phyloP scores from a whole-genome alignment of 2,329 filamentous ascomycete genomes.

The Coniella vitis region DNA sequence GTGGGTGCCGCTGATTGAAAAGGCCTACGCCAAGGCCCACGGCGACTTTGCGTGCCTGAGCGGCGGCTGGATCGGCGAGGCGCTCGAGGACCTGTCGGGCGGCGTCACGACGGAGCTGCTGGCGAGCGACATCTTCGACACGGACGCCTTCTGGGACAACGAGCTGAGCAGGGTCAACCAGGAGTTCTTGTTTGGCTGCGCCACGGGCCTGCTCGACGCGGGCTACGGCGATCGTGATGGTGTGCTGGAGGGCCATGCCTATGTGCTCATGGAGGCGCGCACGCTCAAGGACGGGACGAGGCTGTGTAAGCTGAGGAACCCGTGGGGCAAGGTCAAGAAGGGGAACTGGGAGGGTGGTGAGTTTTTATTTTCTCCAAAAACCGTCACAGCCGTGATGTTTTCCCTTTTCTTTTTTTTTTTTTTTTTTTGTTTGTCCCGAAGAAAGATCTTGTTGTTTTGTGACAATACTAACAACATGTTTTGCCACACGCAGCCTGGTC shows the following conservation, averaged over 20 bases:
- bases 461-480: no score
- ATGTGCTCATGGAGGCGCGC: slow-evolving; percentile 50
- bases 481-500: slow-evolving; percentile 47
- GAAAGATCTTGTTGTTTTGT: no score
- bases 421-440: no score
- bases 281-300: slow-evolving; percentile 53
- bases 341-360: slow-evolving; percentile 65
- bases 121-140: slow-evolving; percentile 63
- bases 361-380: background rate
- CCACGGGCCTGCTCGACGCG: slow-evolving; percentile 41
- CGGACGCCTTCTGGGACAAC: slow-evolving; percentile 71
- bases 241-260: slow-evolving; percentile 53
- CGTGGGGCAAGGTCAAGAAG: slow-evolving; percentile 71
- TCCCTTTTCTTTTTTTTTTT: no score
- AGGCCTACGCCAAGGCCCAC: slow-evolving; percentile 75
- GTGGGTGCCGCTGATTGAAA: slow-evolving; percentile 73
- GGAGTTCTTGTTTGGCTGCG: slow-evolving; percentile 64
- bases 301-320: slow-evolving; percentile 63
- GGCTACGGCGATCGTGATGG: slow-evolving; percentile 45
- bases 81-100: slow-evolving; percentile 54
- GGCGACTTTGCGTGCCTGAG: slow-evolving; percentile 71
- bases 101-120: slow-evolving; percentile 62
- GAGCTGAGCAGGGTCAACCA: slow-evolving; percentile 73
- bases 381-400: no score
- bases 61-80: slow-evolving; percentile 60